Conservation (phyloP, 495 filamentous ascomycete species). For the Thermothielavioides terrestris region DNA sequence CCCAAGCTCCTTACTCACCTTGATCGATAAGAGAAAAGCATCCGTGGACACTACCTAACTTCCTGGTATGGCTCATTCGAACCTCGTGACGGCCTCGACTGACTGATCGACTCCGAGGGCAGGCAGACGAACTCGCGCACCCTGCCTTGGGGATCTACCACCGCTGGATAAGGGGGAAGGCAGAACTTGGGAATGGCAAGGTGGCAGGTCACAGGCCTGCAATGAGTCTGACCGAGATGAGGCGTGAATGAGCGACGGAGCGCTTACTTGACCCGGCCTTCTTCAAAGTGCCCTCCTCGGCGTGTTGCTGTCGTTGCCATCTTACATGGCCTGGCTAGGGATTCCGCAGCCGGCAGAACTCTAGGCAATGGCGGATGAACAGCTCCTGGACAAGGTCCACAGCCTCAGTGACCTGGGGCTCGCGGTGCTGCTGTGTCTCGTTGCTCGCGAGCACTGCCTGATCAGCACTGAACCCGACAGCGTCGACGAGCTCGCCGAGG, state of each 20-base stretch:
- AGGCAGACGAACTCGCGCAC: no score
- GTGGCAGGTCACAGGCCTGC: not conserved
- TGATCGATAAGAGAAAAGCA: no score
- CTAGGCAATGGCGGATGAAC: slow-evolving; percentile 50
- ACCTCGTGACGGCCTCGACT: slow-evolving; percentile 1
- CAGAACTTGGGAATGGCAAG: slow-evolving; percentile 1
- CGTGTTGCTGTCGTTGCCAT: not conserved
- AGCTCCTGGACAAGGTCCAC: slow-evolving; percentile 56
- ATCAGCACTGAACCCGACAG: slow-evolving; percentile 59
- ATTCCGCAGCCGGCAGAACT: not conserved
- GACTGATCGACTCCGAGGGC: no score
- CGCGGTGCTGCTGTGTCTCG: slow-evolving; percentile 69
- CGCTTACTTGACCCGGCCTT: no score
- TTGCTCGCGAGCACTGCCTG: slow-evolving; percentile 77
- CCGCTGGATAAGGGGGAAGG: no score
- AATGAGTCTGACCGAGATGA: not conserved
- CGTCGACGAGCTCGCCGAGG: slow-evolving; percentile 56
- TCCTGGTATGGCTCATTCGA: no score
- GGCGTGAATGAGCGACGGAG: not conserved
- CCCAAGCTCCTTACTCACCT: not conserved
- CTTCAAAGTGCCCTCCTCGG: no score
- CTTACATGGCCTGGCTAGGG: not conserved
- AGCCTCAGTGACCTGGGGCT: slow-evolving; percentile 81
- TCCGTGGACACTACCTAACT: no score
- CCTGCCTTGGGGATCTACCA: no score